These are phyloP conservation scores for Backusella tuberculispora DNA, from an alignment of 192 early-diverging fungal species.

Conservation along the genomic window DNA sequence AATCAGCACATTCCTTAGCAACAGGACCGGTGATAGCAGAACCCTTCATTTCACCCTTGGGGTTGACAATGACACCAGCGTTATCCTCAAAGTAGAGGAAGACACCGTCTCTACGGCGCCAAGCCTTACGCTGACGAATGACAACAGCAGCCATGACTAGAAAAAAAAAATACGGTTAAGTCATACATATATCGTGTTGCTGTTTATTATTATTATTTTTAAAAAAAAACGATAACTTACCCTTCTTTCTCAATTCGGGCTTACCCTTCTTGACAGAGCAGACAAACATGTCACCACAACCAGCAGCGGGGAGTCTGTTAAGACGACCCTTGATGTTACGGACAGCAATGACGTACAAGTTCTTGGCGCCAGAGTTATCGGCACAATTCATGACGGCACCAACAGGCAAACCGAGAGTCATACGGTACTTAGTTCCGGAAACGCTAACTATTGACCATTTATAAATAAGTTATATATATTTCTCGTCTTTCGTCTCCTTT, in stretches of 20 bases:
- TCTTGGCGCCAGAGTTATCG: conserved; percentile 99
- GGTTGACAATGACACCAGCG: conserved; percentile 99
- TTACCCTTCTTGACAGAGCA: conserved; percentile 99
- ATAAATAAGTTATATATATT: too few relatives aligned
- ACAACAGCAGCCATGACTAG: conserved; percentile 99
- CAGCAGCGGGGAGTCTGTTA: conserved; percentile 96
- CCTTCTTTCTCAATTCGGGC: conserved; percentile 99
- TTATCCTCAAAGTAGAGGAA: conserved; percentile 99
- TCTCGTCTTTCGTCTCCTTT: neutral
- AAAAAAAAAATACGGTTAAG: too few relatives aligned
- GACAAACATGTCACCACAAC: conserved; percentile 99
- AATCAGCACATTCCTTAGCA: conserved; percentile 99
- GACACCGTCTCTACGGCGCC: conserved; percentile 98
- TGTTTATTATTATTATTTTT: too few relatives aligned
- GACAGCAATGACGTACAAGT: conserved; percentile 99
- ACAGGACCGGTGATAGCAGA: conserved; percentile 99
- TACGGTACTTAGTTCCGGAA: conserved; percentile 97
- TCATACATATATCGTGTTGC: too few relatives aligned
- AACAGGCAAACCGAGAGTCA: conserved; percentile 95
- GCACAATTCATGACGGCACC: conserved; percentile 99
- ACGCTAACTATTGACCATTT: conserved; percentile 68
- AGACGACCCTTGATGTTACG: conserved; percentile 94
- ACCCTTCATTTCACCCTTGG: conserved; percentile 62
- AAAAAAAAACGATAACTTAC: conserved; percentile 49
- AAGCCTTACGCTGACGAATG: conserved; percentile 99